Evolutionary conservation across 345 rosid species (phyloP).

Genomic region (Turnera subulata): DNA sequence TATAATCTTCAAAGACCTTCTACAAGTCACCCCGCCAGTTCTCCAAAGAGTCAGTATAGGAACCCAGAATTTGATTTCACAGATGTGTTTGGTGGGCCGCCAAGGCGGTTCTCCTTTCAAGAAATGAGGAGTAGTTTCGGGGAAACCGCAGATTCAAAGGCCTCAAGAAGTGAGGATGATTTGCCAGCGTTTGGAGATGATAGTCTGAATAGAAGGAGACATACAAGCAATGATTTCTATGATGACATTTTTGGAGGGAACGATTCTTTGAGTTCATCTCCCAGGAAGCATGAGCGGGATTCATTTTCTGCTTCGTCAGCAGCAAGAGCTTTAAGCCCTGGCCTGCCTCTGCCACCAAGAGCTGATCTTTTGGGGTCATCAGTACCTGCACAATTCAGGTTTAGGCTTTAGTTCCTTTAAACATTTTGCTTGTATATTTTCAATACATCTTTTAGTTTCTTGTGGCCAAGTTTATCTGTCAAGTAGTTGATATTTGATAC

Average conservation of each 20-base stretch:
- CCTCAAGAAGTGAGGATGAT: constrained; percentile 22
- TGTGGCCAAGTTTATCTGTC: too few species aligned
- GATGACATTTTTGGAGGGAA: constrained; percentile 62
- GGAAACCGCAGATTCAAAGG: constrained; percentile 27
- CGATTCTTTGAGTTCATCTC: constrained; percentile 44
- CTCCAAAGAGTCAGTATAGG: constrained; percentile 10
- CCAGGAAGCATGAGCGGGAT: constrained; percentile 42
- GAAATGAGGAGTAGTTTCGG: constrained; percentile 43
- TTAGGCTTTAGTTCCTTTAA: neutral
- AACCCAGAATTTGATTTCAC: constrained; percentile 63
- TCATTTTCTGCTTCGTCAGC: constrained; percentile 44
- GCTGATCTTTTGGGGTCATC: constrained; percentile 42
- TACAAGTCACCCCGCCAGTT: constrained; percentile 15
- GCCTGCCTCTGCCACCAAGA: constrained; percentile 40
- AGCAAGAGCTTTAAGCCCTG: constrained; percentile 60
- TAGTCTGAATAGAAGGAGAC: constrained; percentile 33
- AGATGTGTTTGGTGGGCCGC: constrained; percentile 90
- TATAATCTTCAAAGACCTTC: constrained; percentile 27
- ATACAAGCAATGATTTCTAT: constrained; percentile 49
- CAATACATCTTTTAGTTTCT: neutral
- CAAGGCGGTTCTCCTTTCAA: constrained; percentile 46
- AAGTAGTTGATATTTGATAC: too few species aligned
- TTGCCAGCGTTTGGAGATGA: constrained; percentile 74
- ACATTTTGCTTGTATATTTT: neutral
- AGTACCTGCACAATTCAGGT: constrained; percentile 73